A percentile compares a stretch with the other conserved stretches of the same genome.
Evolutionary conservation across 352 stramenopile species (phyloP).

Genomic region (Pseudoperonospora humuli): DNA sequence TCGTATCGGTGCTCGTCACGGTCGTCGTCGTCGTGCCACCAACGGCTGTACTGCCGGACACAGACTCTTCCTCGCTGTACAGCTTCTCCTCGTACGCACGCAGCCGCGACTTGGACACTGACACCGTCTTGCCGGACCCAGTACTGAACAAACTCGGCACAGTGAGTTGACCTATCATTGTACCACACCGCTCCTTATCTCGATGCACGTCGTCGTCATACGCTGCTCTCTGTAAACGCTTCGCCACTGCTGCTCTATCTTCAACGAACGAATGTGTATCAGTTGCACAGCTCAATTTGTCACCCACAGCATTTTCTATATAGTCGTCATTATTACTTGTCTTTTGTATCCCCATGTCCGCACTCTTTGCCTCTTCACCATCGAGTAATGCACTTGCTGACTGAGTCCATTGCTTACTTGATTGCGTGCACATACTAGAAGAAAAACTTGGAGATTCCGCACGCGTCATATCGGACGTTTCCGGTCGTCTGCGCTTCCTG

Average conservation of each 20-base stretch:
- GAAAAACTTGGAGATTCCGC: slow-evolving; percentile 5
- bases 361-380: background rate
- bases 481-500: slow-evolving; percentile 9
- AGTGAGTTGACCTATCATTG: too few species aligned
- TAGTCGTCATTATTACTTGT: too few species aligned
- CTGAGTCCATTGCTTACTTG: too few species aligned
- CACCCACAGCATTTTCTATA: background rate
- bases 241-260: too few species aligned
- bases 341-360: background rate
- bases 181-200: too few species aligned
- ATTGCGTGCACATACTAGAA: background rate
- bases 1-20: slow-evolving; percentile 1
- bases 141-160: slow-evolving; percentile 17
- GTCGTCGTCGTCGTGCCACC: slow-evolving; percentile 12
- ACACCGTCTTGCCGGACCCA: slow-evolving; percentile 11
- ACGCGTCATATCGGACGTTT: background rate
- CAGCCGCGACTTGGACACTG: slow-evolving; percentile 11
- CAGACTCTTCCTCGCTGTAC: background rate
- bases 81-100: slow-evolving; percentile 12
- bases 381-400: background rate
- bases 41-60: slow-evolving; percentile 7
- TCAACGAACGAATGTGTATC: too few species aligned
- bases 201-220: background rate
- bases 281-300: background rate
- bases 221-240: too few species aligned